Evolutionary conservation across 768 basidiomycete genomes (phyloP).

Genomic region (Leccinum fibrillosum): DNA sequence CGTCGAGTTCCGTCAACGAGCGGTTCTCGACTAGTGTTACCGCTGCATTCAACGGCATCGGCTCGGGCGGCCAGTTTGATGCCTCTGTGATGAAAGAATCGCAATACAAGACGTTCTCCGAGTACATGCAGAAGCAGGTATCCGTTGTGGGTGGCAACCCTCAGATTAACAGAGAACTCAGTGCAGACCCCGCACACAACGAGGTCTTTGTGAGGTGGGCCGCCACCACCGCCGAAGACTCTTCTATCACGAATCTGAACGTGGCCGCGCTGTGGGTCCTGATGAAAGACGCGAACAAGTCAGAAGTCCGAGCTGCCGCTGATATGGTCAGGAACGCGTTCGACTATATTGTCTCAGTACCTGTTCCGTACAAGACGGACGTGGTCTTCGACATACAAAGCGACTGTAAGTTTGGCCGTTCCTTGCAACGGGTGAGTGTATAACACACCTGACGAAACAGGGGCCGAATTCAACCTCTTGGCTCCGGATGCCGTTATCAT

Average conservation of each 20-base stretch:
- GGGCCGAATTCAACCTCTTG: constrained; percentile 12
- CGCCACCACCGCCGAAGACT: neutral
- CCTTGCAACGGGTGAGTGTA: neutral
- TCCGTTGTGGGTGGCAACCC: constrained; percentile 6
- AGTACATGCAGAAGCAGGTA: neutral
- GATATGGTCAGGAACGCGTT: constrained; percentile 4
- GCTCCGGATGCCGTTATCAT: constrained; percentile 2
- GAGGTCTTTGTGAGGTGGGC: constrained; percentile 4
- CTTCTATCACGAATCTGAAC: neutral
- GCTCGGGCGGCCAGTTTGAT: no score
- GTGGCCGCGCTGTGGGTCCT: constrained; percentile 6
- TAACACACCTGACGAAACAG: neutral
- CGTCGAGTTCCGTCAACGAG: constrained; percentile 5
- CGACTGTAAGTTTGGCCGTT: neutral
- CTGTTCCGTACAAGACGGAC: neutral
- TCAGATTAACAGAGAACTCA: neutral
- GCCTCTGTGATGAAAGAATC: no score
- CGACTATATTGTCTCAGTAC: constrained; percentile 1
- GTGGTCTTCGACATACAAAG: constrained; percentile 7
- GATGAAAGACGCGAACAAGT: neutral
- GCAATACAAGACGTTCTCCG: no score
- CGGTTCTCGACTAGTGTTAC: constrained; percentile 2
- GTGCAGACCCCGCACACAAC: constrained; percentile 3
- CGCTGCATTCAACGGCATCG: no score
- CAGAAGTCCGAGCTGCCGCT: neutral